Evolutionary conservation across 305 asterid genomes (phyloP).

Genomic region (Fraxinus angustifolia): DNA sequence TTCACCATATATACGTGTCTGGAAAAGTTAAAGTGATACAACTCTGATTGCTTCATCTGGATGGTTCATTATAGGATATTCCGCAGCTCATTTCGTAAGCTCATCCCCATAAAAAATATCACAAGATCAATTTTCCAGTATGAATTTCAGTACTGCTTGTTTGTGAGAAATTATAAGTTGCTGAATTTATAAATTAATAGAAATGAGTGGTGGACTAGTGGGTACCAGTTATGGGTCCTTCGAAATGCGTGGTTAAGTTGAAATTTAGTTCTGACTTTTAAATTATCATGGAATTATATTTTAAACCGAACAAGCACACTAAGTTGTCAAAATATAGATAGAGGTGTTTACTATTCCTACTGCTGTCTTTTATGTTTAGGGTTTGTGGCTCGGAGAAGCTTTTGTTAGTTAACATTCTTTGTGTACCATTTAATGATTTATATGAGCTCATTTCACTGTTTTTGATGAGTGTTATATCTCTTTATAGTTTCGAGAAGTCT

Average conservation of each 20-base stretch:
- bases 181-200: neutral
- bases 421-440: neutral
- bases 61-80: neutral
- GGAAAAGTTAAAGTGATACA: neutral
- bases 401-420: neutral
- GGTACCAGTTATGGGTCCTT: neutral
- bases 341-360: neutral
- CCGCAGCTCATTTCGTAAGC: neutral
- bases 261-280: neutral
- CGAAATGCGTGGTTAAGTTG: neutral
- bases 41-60: neutral
- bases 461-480: constrained; percentile 20
- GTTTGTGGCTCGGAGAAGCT: neutral
- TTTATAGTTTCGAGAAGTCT: constrained; percentile 77
- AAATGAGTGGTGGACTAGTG: neutral
- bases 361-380: neutral
- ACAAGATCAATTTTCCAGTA: neutral
- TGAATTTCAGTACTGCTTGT: neutral
- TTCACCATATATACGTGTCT: neutral
- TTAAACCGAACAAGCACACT: neutral
- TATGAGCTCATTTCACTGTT: constrained; percentile 12
- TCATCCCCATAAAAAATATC: neutral
- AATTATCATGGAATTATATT: neutral
- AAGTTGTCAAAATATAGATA: neutral
- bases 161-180: neutral